Percentiles rank a stretch among this genome's conserved stretches.
These are phyloP conservation scores for Auricularia auricula-judae DNA, from an alignment of 768 basidiomycete species.

Conservation along the genomic window DNA sequence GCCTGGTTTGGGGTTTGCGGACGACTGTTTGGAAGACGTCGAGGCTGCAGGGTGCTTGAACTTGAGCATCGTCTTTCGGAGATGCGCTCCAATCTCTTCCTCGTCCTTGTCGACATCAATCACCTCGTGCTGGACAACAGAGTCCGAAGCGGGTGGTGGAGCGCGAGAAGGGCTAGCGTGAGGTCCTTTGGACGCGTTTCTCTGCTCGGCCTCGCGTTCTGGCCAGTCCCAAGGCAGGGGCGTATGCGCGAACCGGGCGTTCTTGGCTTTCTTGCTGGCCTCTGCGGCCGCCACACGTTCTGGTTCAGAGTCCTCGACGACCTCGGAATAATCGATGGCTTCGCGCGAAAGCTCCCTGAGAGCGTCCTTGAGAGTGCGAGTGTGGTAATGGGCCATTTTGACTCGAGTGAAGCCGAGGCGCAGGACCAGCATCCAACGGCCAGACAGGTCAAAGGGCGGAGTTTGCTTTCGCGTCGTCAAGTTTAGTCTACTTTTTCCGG, in stretches of 20 bases:
- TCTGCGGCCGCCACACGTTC: conserved; percentile 33
- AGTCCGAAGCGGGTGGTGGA: not conserved
- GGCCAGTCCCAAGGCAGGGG: not conserved
- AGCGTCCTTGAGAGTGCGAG: not conserved
- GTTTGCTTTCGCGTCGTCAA: not conserved
- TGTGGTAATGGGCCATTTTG: not conserved
- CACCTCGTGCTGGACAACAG: not conserved
- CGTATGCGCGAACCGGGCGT: not conserved
- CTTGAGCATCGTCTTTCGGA: not conserved
- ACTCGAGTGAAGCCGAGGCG: not conserved
- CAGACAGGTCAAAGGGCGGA: not conserved
- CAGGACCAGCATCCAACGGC: no score
- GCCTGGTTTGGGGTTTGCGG: not conserved
- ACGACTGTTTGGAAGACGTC: not conserved
- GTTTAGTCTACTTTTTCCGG: not conserved
- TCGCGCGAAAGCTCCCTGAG: not conserved
- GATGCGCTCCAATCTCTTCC: not conserved
- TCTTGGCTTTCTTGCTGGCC: not conserved
- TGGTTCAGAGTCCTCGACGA: conserved; percentile 63
- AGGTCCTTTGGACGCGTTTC: no score
- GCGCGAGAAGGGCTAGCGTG: not conserved
- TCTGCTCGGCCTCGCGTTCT: not conserved
- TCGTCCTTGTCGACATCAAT: not conserved
- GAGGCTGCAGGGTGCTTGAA: not conserved
- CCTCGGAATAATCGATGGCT: not conserved